Base-by-base conservation (phyloP, 1,139 yeast genomes). In the Debaryomycetaceae sp. region DNA sequence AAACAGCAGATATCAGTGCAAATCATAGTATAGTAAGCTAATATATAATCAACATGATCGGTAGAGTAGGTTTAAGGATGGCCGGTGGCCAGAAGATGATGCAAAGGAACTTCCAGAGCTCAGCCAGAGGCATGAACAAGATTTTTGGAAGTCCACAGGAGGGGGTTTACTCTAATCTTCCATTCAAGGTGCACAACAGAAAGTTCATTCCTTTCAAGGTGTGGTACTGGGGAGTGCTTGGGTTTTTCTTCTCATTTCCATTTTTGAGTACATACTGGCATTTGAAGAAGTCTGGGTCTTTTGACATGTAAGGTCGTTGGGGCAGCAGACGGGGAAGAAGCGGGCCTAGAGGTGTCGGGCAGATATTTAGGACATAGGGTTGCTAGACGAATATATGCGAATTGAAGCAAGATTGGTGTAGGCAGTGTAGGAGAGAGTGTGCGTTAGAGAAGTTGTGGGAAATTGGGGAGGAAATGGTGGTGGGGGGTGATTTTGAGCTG, bases 101-200 rank as follows among this genome's bases (percentile, higher is more conserved):
- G 41, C 50, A 55, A 46, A 70, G 77, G 64, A 53, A 58, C 57
- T 71, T 71, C 58, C 70, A 65, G 51, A 53, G 66, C 37, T 65
- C 75, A 30, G 45, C 67, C 39, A 61, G 65, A 50, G 52, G 55
- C 38, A 53, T 61, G 61, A 63, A 63, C 56, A 55, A 59, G 31
- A 52, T 67, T 40, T 70, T 55, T 51, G 77, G 77, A 40, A 41
- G 66, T 38, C 76, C 77, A 41, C 83, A 86, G 62, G 86, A 81
- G 62, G 98, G 98, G 57, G 81, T 83, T 39, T 91, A 92, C 83
- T 75, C 85, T 60, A 92, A 92, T 79, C 61, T 92, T 51, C 98
- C 98, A 51, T 92, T 91, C 81, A 80, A 81, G 75, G 94, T 92
- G 50, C 88, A 87, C 77, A 75, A 81, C 78, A 87, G 95, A 79